Evolutionary conservation across 371 early-diverging fungal genomes (phyloP).

Genomic region (Mucor indicus): DNA sequence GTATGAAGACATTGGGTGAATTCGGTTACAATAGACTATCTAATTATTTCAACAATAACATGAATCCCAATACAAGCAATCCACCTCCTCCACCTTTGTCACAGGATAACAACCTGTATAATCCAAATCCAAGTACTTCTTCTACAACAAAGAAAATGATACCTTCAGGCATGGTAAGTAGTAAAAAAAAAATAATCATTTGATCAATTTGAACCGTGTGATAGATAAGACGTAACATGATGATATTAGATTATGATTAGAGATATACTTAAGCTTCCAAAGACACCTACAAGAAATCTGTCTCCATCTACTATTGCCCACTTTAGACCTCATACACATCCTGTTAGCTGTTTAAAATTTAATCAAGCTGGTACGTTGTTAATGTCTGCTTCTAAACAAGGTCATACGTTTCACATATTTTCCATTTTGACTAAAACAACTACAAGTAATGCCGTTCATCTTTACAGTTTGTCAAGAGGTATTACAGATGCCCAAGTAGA

Average conservation of each 20-base stretch:
- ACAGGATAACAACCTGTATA: too few relatives aligned
- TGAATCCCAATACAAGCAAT: neutral
- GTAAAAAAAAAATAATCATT: neutral
- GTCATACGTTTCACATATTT: conserved; percentile 76
- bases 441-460: conserved; percentile 44
- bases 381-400: conserved; percentile 72
- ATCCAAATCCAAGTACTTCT: neutral
- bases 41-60: conserved; percentile 38
- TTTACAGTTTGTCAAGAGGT: conserved; percentile 75
- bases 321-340: conserved; percentile 75
- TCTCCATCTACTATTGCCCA: conserved; percentile 54
- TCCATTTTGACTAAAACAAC: conserved; percentile 23
- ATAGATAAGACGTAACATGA: neutral
- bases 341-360: conserved; percentile 62
- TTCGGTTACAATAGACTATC: conserved; percentile 46
- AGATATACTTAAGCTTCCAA: conserved; percentile 38
- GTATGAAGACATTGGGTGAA: conserved; percentile 65
- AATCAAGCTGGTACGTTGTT: conserved; percentile 68
- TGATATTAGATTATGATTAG: conserved; percentile 47
- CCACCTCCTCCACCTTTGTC: conserved; percentile 1
- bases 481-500: conserved; percentile 77
- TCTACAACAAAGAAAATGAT: conserved; percentile 17
- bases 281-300: conserved; percentile 26
- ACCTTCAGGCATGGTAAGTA: conserved; percentile 43
- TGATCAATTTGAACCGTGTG: too few relatives aligned